Evolutionary conservation across 306 rosid species (phyloP), one percentile per base, ranked within the genome.

Genomic region (Boehmeria nivea): DNA sequence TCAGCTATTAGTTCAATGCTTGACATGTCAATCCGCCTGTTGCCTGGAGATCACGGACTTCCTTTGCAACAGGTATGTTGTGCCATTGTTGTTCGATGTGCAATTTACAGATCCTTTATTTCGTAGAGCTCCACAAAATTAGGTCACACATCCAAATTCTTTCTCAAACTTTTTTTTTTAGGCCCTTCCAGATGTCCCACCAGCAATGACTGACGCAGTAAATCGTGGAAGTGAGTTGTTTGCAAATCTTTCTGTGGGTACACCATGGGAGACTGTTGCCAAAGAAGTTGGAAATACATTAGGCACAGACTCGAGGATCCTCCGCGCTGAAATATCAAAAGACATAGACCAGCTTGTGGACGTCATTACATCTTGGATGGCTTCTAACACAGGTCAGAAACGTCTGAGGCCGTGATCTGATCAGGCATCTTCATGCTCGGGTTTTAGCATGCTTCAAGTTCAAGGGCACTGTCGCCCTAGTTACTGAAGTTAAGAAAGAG

Each of bases 151-250:
- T 28, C 34, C 3, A 3, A 8, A 28, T 40, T 40, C 44, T 5
- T 33, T 33, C 38, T 33, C 44, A 11, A 40, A 9, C n/a, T 40
- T 13, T 40, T 13, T 64, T 65, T 57, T 82, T 69, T 74, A 90
- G 95, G 96, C 87, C 24, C 58, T 91, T 8, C 98, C 95, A 28
- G 96, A 91, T 69, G 85, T 91, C 63, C 96, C 98, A 16, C 98
- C 98, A 6, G 93, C 85, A 54, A 87, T 87, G 98, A 94, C 88
- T 1, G 79, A 91, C 70, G 98, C 98, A 31, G 96, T 91, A 62
- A 91, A 87, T 43, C 86, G 93, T 8, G 98, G 98, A 9, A 84
- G 95, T 1, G 96, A 84, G 77, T 68, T 91, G 67, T 70, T 91
- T 71, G 65, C 87, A 15, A 87, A 85, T 78, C 81, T 91, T 18